Percentiles rank a stretch among this genome's conserved stretches.
Conservation (phyloP, 1,139 yeast genomes). For the Yueomyces sp. region DNA sequence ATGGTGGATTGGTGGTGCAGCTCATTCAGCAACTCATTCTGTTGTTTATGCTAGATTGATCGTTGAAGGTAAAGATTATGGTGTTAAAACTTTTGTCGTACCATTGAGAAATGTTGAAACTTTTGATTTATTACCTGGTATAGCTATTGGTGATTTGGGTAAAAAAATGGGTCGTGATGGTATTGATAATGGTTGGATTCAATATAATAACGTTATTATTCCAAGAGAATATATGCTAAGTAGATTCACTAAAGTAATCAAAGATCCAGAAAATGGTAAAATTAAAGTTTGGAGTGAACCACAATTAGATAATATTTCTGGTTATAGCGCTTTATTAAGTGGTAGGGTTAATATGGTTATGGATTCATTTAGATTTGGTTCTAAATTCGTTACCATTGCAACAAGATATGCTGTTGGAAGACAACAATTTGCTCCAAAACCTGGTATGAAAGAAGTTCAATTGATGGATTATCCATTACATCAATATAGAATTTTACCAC, state of each 20-base stretch:
- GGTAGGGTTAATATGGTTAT: slow-evolving; percentile 86
- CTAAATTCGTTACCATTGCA: slow-evolving; percentile 73
- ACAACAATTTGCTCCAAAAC: slow-evolving; percentile 53
- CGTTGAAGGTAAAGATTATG: slow-evolving; percentile 74
- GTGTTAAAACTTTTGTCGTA: slow-evolving; percentile 82
- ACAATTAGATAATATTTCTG: slow-evolving; percentile 60
- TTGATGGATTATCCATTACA: slow-evolving; percentile 76
- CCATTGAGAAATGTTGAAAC: slow-evolving; percentile 63
- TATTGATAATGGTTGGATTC: slow-evolving; percentile 91
- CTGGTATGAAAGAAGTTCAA: slow-evolving; percentile 28
- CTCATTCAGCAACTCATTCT: slow-evolving; percentile 81
- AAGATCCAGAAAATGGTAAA: slow-evolving; percentile 36
- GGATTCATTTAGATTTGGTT: slow-evolving; percentile 72
- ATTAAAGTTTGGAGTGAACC: slow-evolving; percentile 54
- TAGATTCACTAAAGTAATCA: slow-evolving; percentile 56
- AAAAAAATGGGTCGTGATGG: slow-evolving; percentile 80
- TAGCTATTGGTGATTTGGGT: slow-evolving; percentile 83
- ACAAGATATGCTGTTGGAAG: slow-evolving; percentile 82
- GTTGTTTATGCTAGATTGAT: slow-evolving; percentile 72
- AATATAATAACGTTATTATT: slow-evolving; percentile 66
- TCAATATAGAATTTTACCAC: slow-evolving; percentile 75
- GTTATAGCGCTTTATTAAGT: slow-evolving; percentile 70
- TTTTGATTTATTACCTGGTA: slow-evolving; percentile 65
- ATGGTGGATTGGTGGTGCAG: slow-evolving; percentile 99
- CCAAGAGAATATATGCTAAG: slow-evolving; percentile 79